Conservation (phyloP, 495 filamentous ascomycete genomes). For the Stereocaulon alpinum region DNA sequence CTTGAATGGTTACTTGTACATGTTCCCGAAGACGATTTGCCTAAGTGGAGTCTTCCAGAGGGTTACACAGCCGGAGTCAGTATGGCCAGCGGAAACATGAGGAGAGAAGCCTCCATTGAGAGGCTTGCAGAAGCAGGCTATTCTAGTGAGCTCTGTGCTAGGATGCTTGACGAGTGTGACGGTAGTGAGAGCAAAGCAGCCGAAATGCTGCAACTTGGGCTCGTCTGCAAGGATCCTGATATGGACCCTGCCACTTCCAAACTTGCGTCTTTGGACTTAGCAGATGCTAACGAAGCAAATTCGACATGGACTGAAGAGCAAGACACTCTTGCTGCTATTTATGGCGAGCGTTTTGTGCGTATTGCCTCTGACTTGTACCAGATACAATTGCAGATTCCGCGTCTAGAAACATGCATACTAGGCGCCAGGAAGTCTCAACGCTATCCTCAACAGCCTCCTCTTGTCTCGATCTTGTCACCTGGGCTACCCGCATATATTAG, state of each 20-base stretch:
- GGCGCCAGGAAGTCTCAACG: conserved; percentile 41
- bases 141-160: conserved; percentile 68
- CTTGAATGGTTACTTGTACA: conserved; percentile 91
- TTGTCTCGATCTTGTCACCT: conserved; percentile 55
- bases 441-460: conserved; percentile 71
- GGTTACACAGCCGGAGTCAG: conserved; percentile 79
- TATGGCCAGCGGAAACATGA: conserved; percentile 68
- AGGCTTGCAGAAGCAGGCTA: conserved; percentile 77
- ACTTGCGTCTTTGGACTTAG: conserved; percentile 16
- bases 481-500: conserved; percentile 84
- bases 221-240: conserved; percentile 34
- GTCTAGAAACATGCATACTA: conserved; percentile 32
- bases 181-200: conserved; percentile 74
- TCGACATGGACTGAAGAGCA: conserved; percentile 77
- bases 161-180: conserved; percentile 52
- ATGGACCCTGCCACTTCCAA: neutral
- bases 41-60: conserved; percentile 80
- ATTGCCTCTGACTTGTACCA: conserved; percentile 50
- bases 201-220: conserved; percentile 60
- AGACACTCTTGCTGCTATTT: conserved; percentile 70
- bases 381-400: conserved; percentile 43
- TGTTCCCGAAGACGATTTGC: conserved; percentile 92
- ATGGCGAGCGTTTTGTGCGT: conserved; percentile 49
- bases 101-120: conserved; percentile 67
- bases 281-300: conserved; percentile 24